phyloP scores from a whole-genome alignment of 148 eudicot species.

The Dianthus caryophyllus region DNA sequence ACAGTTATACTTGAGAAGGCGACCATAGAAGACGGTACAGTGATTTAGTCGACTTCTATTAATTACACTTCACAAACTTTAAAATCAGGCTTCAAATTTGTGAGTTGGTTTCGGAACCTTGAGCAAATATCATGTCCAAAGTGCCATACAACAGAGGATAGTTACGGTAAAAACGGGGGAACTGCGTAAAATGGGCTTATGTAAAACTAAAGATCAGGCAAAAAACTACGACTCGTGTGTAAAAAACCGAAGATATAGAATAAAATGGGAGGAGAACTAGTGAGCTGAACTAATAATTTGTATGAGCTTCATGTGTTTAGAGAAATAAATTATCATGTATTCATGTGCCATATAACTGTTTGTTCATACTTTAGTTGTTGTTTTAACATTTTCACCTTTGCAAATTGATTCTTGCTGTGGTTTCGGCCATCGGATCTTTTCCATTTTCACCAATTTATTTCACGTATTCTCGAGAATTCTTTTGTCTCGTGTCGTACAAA shows the following conservation, averaged over 20 bases:
- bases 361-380: too few species aligned
- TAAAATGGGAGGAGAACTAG: not conserved
- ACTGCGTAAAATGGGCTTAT: conserved; percentile 11
- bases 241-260: conserved; percentile 8
- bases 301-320: not conserved
- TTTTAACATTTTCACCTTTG: too few species aligned
- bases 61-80: not conserved
- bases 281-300: not conserved
- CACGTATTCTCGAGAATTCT: too few species aligned
- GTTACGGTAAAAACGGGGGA: conserved; percentile 1
- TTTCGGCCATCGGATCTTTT: too few species aligned
- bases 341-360: too few species aligned
- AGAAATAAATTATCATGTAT: too few species aligned
- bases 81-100: not conserved
- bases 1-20: conserved; percentile 82
- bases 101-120: not conserved
- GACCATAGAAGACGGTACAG: conserved; percentile 66
- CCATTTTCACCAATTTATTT: too few species aligned
- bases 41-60: conserved; percentile 40
- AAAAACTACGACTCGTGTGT: conserved; percentile 6
- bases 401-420: too few species aligned
- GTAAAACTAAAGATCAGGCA: conserved; percentile 15
- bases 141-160: not conserved
- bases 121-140: not conserved
- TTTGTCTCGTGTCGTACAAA: too few species aligned